Evolutionary conservation across 306 rosid genomes (phyloP), one percentile per base, ranked within the genome.

Genomic region (Citrullus amarus): DNA sequence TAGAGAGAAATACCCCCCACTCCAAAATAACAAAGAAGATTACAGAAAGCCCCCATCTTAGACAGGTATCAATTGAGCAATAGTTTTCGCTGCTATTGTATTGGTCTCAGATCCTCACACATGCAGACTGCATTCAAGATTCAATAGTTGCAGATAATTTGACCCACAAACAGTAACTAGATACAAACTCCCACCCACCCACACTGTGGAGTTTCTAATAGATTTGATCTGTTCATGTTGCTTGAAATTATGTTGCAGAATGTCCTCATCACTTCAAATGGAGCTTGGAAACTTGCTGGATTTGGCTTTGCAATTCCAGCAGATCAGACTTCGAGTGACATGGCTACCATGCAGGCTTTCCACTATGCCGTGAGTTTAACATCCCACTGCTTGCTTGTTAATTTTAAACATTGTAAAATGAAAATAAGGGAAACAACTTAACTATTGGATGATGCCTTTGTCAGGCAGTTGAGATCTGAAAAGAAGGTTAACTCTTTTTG

Each of bases 261-360:
- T 91, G 86, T 92, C 80, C 86, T 96, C 81, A 96, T 96, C 81
- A 96, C 99, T 70, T 84, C 89, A 84, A 91, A 93, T 85, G 99
- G 99, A 87, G 98, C 99, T 78, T 96, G 99, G 99, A 96, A 96
- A 85, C 98, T 96, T 44, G 91, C 91, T 67, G 99, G 99, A 79
- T 96, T 96, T 84, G 91, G 99, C 84, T 92, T 92, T 88, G 91
- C 99, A 71, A 84, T 88, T 74, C 81, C 98, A 79, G 79, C 89
- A 62, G 90, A 89, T 80, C 89, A 86, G 77, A 70, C 87, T 70
- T 74, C 87, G 60, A 88, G 87, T 67, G 93, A 92, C 85, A 80
- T 82, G 61, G 77, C 92, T 80, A 89, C 85, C 83, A 32, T 81
- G 75, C 97, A 82, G 62, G 80, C 90, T 81, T 96, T 96, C 89